Conservation (phyloP, 768 basidiomycete species). For the Russula dissimulans region DNA sequence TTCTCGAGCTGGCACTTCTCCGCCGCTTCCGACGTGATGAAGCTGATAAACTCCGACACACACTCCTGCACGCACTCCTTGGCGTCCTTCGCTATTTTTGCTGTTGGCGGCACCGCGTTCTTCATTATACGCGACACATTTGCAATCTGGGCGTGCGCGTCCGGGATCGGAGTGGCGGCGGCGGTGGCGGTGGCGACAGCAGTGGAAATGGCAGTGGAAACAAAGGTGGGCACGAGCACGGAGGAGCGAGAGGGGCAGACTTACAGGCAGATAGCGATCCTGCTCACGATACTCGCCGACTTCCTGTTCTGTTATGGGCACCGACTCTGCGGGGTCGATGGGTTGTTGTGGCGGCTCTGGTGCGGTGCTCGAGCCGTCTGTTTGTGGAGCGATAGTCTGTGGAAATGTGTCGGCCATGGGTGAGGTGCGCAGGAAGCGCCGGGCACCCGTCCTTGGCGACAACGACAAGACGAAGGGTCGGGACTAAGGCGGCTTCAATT, state of each 20-base stretch:
- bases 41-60: slow-evolving; percentile 95
- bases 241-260: slow-evolving; percentile 21
- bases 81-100: slow-evolving; percentile 96
- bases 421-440: slow-evolving; percentile 12
- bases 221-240: neutral
- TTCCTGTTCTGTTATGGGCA: slow-evolving; percentile 83
- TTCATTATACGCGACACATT: slow-evolving; percentile 99
- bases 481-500: too few species aligned
- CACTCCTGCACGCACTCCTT: slow-evolving; percentile 99
- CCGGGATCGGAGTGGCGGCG: neutral
- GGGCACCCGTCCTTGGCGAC: neutral
- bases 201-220: too few species aligned
- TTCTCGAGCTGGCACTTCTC: slow-evolving; percentile 94
- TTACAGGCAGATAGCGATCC: slow-evolving; percentile 88
- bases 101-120: slow-evolving; percentile 73
- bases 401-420: slow-evolving; percentile 17
- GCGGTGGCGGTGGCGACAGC: neutral
- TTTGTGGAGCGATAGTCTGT: slow-evolving; percentile 16
- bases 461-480: neutral
- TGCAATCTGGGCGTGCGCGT: slow-evolving; percentile 63
- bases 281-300: slow-evolving; percentile 93
- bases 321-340: slow-evolving; percentile 37
- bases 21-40: slow-evolving; percentile 94
- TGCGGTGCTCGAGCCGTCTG: slow-evolving; percentile 8
- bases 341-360: slow-evolving; percentile 27